These are phyloP conservation scores for Fragaria ananassa DNA, from an alignment of 306 rosid species.

Conservation along the genomic window DNA sequence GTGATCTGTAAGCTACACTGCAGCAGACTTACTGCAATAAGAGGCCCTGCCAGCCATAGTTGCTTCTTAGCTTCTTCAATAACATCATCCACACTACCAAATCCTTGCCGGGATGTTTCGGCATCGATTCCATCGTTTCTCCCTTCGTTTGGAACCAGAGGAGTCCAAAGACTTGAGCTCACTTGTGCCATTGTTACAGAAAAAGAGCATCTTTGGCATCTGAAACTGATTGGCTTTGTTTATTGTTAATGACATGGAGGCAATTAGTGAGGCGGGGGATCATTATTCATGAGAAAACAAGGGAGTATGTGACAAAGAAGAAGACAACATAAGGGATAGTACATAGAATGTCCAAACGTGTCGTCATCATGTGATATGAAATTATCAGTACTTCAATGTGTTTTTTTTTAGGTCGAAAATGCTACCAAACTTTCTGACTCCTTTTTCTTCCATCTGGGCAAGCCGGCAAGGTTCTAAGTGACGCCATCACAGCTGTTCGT, in stretches of 20 bases:
- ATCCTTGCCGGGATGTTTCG: not conserved
- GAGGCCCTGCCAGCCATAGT: constrained; percentile 51
- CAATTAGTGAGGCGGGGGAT: not conserved
- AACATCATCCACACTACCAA: not conserved
- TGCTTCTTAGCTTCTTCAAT: constrained; percentile 46
- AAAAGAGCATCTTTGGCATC: constrained; percentile 2
- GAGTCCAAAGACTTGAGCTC: not conserved
- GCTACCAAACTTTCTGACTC: not conserved
- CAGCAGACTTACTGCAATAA: constrained; percentile 43
- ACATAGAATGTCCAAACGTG: not conserved
- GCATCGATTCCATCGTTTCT: not conserved
- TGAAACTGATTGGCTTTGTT: not conserved
- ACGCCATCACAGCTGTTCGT: not conserved
- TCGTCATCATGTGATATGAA: not conserved
- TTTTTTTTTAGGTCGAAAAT: not conserved
- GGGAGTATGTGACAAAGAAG: not conserved
- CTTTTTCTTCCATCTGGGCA: not conserved
- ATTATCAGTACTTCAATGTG: not conserved
- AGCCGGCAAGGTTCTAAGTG: not conserved
- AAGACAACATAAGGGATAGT: not conserved
- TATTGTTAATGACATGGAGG: not conserved
- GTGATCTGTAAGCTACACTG: constrained; percentile 47
- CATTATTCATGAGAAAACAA: not conserved
- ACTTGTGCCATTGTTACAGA: constrained; percentile 9
- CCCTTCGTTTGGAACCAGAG: not conserved